phyloP scores from a whole-genome alignment of 495 filamentous ascomycete species.

The Talaromyces wortmannii region DNA sequence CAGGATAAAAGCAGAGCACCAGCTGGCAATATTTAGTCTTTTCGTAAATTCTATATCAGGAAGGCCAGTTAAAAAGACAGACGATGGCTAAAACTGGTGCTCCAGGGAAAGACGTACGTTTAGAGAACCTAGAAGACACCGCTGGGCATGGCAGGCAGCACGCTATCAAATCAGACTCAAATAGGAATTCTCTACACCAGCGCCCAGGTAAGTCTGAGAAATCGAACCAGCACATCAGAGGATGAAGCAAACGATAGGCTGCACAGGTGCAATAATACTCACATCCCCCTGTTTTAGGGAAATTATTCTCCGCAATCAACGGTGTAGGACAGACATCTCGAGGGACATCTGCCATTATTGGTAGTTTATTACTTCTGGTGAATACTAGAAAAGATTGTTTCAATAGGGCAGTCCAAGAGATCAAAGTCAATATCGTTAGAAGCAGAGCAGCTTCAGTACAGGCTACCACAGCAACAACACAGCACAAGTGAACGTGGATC shows the following conservation, averaged over 20 bases:
- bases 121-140: conserved; percentile 2
- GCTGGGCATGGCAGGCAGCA: conserved; percentile 10
- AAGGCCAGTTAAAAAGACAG: no score
- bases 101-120: neutral
- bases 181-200: neutral
- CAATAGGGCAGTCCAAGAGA: neutral
- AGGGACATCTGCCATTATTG: neutral
- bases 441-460: neutral
- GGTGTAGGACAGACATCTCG: neutral
- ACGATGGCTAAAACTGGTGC: neutral
- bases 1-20: conserved; percentile 60
- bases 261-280: neutral
- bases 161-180: neutral
- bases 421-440: neutral
- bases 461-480: neutral
- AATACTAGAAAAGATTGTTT: no score
- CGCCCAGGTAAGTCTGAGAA: neutral
- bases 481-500: neutral
- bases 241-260: neutral
- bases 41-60: neutral
- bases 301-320: neutral
- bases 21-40: conserved; percentile 52
- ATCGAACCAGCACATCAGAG: neutral
- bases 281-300: neutral
- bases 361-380: neutral